Percentiles rank a stretch among this genome's conserved stretches.
These are phyloP conservation scores for Rhodotorula glutinis DNA, from an alignment of 1,284 basidiomycete genomes.

Conservation along the genomic window DNA sequence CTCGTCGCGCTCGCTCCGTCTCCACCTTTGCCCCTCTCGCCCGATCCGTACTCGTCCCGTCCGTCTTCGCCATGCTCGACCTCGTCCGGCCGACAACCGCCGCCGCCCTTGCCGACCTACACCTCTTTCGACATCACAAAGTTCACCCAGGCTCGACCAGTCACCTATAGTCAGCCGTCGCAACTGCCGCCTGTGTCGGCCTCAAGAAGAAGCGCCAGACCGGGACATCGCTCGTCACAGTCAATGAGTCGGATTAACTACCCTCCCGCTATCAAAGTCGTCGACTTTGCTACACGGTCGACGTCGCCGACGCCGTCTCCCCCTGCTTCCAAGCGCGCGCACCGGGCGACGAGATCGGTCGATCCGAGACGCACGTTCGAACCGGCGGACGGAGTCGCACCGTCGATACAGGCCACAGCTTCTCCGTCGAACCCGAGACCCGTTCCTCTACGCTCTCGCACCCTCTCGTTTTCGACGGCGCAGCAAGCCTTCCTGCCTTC, in stretches of 20 bases:
- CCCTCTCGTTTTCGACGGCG: conserved; percentile 25
- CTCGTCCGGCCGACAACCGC: conserved; percentile 1
- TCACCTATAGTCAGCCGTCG: not conserved
- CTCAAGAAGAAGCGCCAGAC: not conserved
- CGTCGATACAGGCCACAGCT: not conserved
- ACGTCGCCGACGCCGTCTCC: not conserved
- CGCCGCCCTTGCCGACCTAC: conserved; percentile 12
- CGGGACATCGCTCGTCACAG: conserved; percentile 5
- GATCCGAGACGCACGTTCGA: not conserved
- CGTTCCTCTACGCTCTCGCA: conserved; percentile 12
- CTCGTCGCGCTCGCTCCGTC: conserved; percentile 17
- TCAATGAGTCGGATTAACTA: conserved; percentile 8
- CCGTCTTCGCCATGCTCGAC: conserved; percentile 15
- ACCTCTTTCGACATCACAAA: conserved; percentile 9
- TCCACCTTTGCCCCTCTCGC: conserved; percentile 14
- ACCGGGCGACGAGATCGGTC: conserved; percentile 6
- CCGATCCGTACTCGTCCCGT: conserved; percentile 27
- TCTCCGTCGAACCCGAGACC: not conserved
- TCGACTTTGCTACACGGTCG: not conserved
- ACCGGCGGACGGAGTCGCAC: not conserved
- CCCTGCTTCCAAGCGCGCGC: not conserved
- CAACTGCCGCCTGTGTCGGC: not conserved
- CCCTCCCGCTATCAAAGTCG: not conserved
- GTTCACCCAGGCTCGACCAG: not conserved
- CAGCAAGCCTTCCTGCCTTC: conserved; percentile 28